Base-by-base conservation (phyloP, 2,329 filamentous ascomycete species). In the Colletotrichum chrysophilum region DNA sequence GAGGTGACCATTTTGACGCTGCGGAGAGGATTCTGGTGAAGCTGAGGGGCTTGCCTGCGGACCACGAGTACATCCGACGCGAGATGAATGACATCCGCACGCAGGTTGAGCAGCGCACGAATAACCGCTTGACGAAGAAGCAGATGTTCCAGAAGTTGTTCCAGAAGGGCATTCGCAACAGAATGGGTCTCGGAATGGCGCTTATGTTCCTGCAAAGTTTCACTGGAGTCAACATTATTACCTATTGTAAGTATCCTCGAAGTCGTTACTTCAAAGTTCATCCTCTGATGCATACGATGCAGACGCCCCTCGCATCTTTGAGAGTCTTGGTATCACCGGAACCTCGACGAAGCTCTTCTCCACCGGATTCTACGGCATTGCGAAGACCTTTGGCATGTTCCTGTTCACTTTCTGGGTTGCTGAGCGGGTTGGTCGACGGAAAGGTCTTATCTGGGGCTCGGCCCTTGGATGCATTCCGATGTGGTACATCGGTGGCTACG, bases 41-140 rank as follows among this genome's bases (percentile, higher is more conserved):
- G 43, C 79, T 89, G 9, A 70, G 76, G 4, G 74, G 76, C 7
- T 56, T 77, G 14, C 67, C 66, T 7, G 55, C 74, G 24, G 74
- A 77, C 24, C 74, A 77, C 26, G 76, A 77, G 30, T 77, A 77
- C 26, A 72, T 84, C 60, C 80, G 79, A n/a, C 80, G 83, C 16
- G 90, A 92, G 79, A 90, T 91, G 79, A 83, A 85, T 21, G 90
- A 93, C 75, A 92, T 93, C 77, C 87, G 88, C 52, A 83, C 85
- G 2, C 91, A 92, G 16, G 91, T 93, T 21, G 86, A 90, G 26
- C 89, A 91, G 70, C 79, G 79, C 43, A 82, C 79, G 43, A 82
- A 79, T 8, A 76, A 80, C 14, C 81, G 79, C 8, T 78, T 83
- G 77, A 82, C 79, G 76, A 79, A 79, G 71, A 78, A 77, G 76